Conservation (phyloP, 2,329 filamentous ascomycete species). For the Orbilia blumenaviensis region DNA sequence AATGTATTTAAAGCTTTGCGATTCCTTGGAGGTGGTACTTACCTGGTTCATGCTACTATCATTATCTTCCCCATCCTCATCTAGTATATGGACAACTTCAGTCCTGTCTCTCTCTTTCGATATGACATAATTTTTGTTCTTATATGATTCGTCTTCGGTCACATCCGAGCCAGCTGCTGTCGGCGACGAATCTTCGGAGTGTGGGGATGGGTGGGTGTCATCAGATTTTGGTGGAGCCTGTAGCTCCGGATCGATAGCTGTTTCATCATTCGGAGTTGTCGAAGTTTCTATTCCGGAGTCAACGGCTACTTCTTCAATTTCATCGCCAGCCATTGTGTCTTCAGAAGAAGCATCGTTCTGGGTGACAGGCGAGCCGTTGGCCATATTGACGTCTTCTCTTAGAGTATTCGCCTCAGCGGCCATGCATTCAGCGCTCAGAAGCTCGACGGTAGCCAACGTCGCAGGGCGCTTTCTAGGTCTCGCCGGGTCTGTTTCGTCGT, state of each 20-base stretch:
- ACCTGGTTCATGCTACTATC: slow-evolving; percentile 34
- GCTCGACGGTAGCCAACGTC: slow-evolving; percentile 49
- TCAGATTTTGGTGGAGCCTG: slow-evolving; percentile 27
- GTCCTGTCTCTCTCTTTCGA: slow-evolving; percentile 31
- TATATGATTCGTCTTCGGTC: slow-evolving; percentile 42
- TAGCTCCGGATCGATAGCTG: slow-evolving; percentile 15
- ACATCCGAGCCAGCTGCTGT: slow-evolving; percentile 32
- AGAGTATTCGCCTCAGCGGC: slow-evolving; percentile 31
- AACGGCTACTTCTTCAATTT: slow-evolving; percentile 12
- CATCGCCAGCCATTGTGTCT: slow-evolving; percentile 42
- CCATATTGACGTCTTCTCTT: slow-evolving; percentile 45
- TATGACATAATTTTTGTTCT: slow-evolving; percentile 51
- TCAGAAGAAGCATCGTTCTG: slow-evolving; percentile 43
- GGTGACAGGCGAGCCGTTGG: slow-evolving; percentile 14
- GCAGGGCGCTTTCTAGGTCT: slow-evolving; percentile 53
- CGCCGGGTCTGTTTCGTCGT: slow-evolving; percentile 53
- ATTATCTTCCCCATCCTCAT: slow-evolving; percentile 6
- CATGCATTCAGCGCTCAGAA: slow-evolving; percentile 52
- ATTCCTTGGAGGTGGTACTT: not conserved
- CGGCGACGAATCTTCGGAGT: slow-evolving; percentile 36
- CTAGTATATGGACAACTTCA: slow-evolving; percentile 26
- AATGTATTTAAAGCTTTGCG: too few relatives aligned
- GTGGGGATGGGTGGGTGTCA: slow-evolving; percentile 30
- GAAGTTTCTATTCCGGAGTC: slow-evolving; percentile 3
- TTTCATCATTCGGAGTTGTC: slow-evolving; percentile 5